Conservation (phyloP, 495 filamentous ascomycete genomes). For the Trichoderma erinaceum region DNA sequence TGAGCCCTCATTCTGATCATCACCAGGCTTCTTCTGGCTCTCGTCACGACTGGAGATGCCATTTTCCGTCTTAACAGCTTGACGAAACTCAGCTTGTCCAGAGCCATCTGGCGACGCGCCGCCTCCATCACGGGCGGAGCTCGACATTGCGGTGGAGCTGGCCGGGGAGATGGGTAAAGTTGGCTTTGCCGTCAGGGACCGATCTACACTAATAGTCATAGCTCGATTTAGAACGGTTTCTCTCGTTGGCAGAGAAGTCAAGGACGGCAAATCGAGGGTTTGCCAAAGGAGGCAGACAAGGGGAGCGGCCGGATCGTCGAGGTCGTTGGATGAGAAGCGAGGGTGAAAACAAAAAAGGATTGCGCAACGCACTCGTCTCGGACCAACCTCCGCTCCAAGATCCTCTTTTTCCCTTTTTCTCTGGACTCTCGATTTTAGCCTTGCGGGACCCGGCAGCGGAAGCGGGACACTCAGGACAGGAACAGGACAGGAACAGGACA, state of each 20-base stretch:
- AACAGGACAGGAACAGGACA: background rate
- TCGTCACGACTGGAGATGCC: slow-evolving; percentile 34
- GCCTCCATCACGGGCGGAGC: slow-evolving; percentile 28
- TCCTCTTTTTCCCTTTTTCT: background rate
- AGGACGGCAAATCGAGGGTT: background rate
- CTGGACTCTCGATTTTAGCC: background rate
- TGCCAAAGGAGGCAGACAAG: background rate
- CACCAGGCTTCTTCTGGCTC: slow-evolving; percentile 32
- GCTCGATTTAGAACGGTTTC: background rate
- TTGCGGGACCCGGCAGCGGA: background rate
- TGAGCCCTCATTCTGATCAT: slow-evolving; percentile 39
- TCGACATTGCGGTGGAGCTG: slow-evolving; percentile 32
- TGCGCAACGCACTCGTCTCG: background rate
- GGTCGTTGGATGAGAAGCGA: background rate
- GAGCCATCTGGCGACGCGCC: slow-evolving; percentile 26
- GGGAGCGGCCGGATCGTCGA: background rate
- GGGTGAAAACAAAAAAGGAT: background rate
- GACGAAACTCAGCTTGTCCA: slow-evolving; percentile 43
- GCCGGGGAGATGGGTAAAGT: slow-evolving; percentile 30
- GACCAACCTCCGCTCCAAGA: background rate
- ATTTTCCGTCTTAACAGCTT: slow-evolving; percentile 34
- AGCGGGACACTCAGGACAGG: background rate
- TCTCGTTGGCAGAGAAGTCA: background rate
- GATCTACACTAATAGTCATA: background rate
- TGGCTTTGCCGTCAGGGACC: slow-evolving; percentile 20